Evolutionary conservation across 352 stramenopile species (phyloP).

Genomic region (Phytophthora hibernalis): DNA sequence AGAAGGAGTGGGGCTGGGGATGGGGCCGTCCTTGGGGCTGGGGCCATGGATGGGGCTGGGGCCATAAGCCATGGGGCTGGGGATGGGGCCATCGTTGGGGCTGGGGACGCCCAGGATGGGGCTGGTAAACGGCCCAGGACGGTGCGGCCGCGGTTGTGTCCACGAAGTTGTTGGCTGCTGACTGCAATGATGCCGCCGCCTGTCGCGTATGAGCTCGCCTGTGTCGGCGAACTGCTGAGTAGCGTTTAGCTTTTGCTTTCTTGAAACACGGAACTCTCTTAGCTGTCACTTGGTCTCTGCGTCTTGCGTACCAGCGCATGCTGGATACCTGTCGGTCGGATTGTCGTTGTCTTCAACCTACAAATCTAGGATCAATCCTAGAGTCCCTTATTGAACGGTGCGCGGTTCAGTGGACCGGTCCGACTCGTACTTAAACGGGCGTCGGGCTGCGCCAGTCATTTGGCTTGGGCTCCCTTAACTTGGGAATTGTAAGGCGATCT

Average conservation of each 20-base stretch:
- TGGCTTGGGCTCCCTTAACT: slow-evolving; percentile 8
- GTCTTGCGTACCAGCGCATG: no score
- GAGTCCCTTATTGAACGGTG: not conserved
- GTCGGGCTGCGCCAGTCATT: slow-evolving; percentile 33
- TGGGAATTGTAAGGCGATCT: slow-evolving; percentile 24
- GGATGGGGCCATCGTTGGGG: slow-evolving; percentile 9
- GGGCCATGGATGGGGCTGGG: slow-evolving; percentile 10
- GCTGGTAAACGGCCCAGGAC: slow-evolving; percentile 15
- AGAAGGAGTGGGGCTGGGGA: slow-evolving; percentile 24
- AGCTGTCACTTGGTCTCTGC: not conserved
- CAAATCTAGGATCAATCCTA: not conserved
- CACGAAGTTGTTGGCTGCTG: not conserved
- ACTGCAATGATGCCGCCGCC: not conserved
- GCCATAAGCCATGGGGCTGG: slow-evolving; percentile 21
- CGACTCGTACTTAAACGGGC: slow-evolving; percentile 2
- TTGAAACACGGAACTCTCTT: slow-evolving; percentile 15
- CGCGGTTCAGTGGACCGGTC: slow-evolving; percentile 13
- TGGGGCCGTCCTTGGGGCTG: slow-evolving; percentile 2
- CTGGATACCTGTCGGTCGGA: no score
- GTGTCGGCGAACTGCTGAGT: slow-evolving; percentile 7
- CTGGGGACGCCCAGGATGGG: not conserved
- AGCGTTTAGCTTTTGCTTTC: slow-evolving; percentile 14
- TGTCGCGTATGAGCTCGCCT: slow-evolving; percentile 5
- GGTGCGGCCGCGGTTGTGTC: not conserved
- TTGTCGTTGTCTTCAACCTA: not conserved